Percentiles rank a stretch among this genome's conserved stretches.
phyloP scores from a whole-genome alignment of 1,139 yeast genomes.

The Saccharomyces uvarum region DNA sequence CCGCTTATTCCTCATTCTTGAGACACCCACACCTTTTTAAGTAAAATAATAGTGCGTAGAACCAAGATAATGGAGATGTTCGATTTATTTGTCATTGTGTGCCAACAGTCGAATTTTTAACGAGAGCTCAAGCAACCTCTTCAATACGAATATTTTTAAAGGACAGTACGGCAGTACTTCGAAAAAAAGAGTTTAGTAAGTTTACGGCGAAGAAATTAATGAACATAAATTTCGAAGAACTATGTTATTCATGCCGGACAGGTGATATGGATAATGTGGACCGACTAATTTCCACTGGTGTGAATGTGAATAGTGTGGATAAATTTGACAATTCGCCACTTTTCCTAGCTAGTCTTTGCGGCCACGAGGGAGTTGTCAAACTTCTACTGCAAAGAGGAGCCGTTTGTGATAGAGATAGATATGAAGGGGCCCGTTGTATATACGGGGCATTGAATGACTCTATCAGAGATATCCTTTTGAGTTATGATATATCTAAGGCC shows the following conservation, averaged over 20 bases:
- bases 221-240: conserved; percentile 26
- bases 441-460: conserved; percentile 69
- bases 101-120: background rate
- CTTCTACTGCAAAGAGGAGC: conserved; percentile 61
- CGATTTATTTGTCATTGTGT: background rate
- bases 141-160: background rate
- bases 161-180: background rate
- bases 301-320: conserved; percentile 56
- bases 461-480: conserved; percentile 50
- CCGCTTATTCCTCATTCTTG: background rate
- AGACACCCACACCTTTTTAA: background rate
- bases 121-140: no score
- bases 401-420: conserved; percentile 68
- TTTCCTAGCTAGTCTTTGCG: conserved; percentile 66
- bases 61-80: background rate
- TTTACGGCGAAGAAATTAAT: conserved; percentile 2
- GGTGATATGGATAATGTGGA: conserved; percentile 66
- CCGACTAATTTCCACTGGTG: conserved; percentile 46
- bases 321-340: conserved; percentile 71
- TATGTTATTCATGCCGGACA: conserved; percentile 59
- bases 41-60: background rate
- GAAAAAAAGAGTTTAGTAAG: background rate
- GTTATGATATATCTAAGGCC: conserved; percentile 61
- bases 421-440: conserved; percentile 71
- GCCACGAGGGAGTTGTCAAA: conserved; percentile 57